Evolutionary conservation across 345 rosid species (phyloP), one percentile per base, ranked within the genome.

Genomic region (Eucalyptus camaldulensis): DNA sequence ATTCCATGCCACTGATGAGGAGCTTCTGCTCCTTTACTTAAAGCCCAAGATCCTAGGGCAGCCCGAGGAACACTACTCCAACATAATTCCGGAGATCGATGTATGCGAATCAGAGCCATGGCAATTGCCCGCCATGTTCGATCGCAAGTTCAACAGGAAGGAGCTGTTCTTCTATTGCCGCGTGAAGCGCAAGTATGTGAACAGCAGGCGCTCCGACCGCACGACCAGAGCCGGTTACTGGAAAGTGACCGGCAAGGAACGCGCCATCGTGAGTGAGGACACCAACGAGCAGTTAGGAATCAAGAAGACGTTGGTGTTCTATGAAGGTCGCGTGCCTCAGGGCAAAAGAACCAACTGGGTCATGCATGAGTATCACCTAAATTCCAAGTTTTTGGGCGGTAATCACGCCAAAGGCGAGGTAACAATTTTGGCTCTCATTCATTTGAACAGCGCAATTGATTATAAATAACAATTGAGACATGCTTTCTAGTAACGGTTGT

Each of bases 1-100:
- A 58, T 96, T 96, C 89, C 90, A 90, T 54, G 96, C 96, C 16
- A 89, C 89, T 4, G 95, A 93, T 24, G 93, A 90, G 69, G 93
- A 95, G 86, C 87, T 95, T 87, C 81, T 95, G 87, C 80, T 81
- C 54, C 72, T 80, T 85, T 93, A 87, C 85, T 90, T 95, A 51
- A 88, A 65, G 90, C 51, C 8, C 17, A 95, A 94, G 89, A 91
- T 94, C 21, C 85, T 40, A 5, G 93, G 91, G 25, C 31, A 17
- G 50, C 49, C 49, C 37, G 13, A 37, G 4, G 81, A 89, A 54
- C 40, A 85, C 67, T 7, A 49, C 45, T 89, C 80, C 54, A 7
- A 1, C 43, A 40, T 47, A 37, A 92, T 95, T 50, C 88, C 90
- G 50, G 94, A 93, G 65, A 80, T 95, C 88, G 89, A 91, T 12